Evolutionary conservation across 2,329 filamentous ascomycete genomes (phyloP).

Genomic region (Xylaria digitata): DNA sequence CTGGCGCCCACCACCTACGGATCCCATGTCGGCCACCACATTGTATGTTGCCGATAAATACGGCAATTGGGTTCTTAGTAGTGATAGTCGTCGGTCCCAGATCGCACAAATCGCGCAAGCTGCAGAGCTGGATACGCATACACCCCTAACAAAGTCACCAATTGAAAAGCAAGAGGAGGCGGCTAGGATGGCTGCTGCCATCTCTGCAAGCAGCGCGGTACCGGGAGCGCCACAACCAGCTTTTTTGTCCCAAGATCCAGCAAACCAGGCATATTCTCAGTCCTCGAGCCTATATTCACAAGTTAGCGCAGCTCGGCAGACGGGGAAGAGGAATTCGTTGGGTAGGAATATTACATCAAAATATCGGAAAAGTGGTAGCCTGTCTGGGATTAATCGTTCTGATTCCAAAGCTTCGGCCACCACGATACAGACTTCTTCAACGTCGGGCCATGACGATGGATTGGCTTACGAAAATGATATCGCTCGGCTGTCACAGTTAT

Average conservation of each 20-base stretch:
- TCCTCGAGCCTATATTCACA: constrained; percentile 55
- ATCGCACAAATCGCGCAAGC: constrained; percentile 37
- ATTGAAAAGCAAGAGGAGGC: constrained; percentile 47
- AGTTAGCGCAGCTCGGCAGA: constrained; percentile 43
- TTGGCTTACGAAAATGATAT: constrained; percentile 49
- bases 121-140: constrained; percentile 48
- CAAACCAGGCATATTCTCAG: constrained; percentile 43
- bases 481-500: constrained; percentile 53
- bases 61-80: constrained; percentile 65
- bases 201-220: constrained; percentile 43
- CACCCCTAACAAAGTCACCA: constrained; percentile 49
- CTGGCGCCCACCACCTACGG: constrained; percentile 62
- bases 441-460: constrained; percentile 48
- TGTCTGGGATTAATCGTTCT: constrained; percentile 40
- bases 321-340: constrained; percentile 31
- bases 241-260: constrained; percentile 45
- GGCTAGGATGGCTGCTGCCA: constrained; percentile 40
- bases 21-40: constrained; percentile 58
- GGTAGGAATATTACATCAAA: constrained; percentile 39
- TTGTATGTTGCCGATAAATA: constrained; percentile 64
- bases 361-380: constrained; percentile 38
- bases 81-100: constrained; percentile 48
- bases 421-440: constrained; percentile 52
- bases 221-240: constrained; percentile 48
- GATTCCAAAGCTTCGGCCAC: constrained; percentile 52